These are phyloP conservation scores for Aegilops sharonensis DNA, from an alignment of 176 grass and related monocot species.

Conservation along the genomic window DNA sequence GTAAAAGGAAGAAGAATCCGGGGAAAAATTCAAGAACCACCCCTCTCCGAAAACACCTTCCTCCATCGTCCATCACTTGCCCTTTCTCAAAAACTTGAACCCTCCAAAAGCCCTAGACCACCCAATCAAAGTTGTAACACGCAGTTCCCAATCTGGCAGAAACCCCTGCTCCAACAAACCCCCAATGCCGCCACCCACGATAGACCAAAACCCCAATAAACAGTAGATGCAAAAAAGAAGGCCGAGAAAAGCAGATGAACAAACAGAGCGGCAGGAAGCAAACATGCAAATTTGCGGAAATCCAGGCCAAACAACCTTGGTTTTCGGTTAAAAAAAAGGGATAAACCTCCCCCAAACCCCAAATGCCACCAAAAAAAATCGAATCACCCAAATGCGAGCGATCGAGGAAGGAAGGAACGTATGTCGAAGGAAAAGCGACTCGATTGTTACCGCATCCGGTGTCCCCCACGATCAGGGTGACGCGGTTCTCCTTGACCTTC, in stretches of 20 bases:
- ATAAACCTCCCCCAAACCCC: conserved; percentile 30
- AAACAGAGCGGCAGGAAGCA: not conserved
- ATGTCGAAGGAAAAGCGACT: not conserved
- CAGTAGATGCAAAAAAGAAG: not conserved
- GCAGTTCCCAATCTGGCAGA: not conserved
- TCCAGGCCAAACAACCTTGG: not conserved
- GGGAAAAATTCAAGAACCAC: not conserved
- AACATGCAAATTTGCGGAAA: not conserved
- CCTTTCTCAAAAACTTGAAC: not conserved
- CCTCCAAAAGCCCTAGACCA: not conserved
- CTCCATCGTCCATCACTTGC: not conserved
- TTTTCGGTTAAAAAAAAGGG: not conserved
- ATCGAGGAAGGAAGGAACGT: not conserved
- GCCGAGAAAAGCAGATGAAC: not conserved
- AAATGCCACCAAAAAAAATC: not conserved
- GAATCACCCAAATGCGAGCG: not conserved
- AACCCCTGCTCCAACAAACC: conserved; percentile 26
- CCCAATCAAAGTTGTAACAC: not conserved
- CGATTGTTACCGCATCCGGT: conserved; percentile 74
- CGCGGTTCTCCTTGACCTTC: conserved; percentile 81
- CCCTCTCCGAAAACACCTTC: not conserved
- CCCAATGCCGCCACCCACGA: not conserved
- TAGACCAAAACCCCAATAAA: not conserved
- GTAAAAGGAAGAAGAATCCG: not conserved
- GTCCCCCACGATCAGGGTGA: conserved; percentile 86